Evolutionary conservation across 2,329 filamentous ascomycete genomes (phyloP).

Genomic region (Cladosporium phlei): DNA sequence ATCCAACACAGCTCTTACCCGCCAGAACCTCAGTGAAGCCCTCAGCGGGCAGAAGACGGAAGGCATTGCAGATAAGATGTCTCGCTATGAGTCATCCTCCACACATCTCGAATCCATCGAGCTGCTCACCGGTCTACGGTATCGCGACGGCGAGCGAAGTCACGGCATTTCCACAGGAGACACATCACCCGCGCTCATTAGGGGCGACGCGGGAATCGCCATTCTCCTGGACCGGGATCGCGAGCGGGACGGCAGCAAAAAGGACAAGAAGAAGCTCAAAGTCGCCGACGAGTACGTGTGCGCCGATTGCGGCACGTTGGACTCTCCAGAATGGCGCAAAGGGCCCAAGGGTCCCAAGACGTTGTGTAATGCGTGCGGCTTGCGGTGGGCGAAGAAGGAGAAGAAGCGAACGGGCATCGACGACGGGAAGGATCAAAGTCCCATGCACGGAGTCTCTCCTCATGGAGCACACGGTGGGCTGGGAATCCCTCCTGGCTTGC

Average conservation of each 20-base stretch:
- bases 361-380: conserved; percentile 87
- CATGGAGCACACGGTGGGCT: not conserved
- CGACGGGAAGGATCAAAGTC: not conserved
- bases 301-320: conserved; percentile 88
- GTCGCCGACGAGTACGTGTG: conserved; percentile 83
- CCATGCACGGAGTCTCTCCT: too few relatives aligned
- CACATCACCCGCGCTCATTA: conserved; percentile 72
- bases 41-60: conserved; percentile 63
- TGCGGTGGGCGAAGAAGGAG: conserved; percentile 38
- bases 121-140: conserved; percentile 83
- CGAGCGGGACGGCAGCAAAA: conserved; percentile 68
- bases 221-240: conserved; percentile 78
- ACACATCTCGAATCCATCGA: conserved; percentile 84
- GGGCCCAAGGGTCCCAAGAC: conserved; percentile 91
- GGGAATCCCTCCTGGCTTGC: not conserved
- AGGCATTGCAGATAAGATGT: conserved; percentile 79
- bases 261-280: conserved; percentile 85
- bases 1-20: conserved; percentile 66
- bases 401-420: conserved; percentile 30
- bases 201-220: conserved; percentile 80
- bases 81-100: conserved; percentile 65
- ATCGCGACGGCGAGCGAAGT: conserved; percentile 82
- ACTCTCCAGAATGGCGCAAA: conserved; percentile 94
- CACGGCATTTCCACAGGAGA: conserved; percentile 83
- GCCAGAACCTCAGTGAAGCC: conserved; percentile 73